Percentiles rank a stretch among this genome's conserved stretches.
Evolutionary conservation across 805 yeast genomes (phyloP).

Genomic region (Candida berthetii): DNA sequence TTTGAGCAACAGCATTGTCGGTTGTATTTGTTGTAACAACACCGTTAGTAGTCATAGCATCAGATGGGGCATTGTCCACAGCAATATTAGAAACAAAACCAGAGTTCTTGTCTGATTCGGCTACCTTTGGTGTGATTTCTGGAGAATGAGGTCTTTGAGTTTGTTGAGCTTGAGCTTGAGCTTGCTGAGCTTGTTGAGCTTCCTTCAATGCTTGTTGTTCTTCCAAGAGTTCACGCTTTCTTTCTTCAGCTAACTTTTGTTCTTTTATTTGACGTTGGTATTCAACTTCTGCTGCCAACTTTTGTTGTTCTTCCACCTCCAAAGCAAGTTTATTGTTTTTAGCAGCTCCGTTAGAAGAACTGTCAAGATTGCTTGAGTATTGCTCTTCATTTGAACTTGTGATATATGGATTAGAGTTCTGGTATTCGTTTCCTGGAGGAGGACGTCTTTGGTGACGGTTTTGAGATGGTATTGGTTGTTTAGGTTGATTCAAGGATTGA

Average conservation of each 20-base stretch:
- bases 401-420: too few species aligned
- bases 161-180: slow-evolving; percentile 3
- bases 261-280: slow-evolving; percentile 3
- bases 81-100: too few species aligned
- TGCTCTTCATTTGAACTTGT: neutral
- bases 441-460: slow-evolving; percentile 18
- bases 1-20: slow-evolving; percentile 3
- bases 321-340: neutral
- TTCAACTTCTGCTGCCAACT: slow-evolving; percentile 5
- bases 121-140: neutral
- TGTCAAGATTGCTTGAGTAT: neutral
- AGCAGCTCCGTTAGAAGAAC: neutral
- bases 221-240: slow-evolving; percentile 7
- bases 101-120: neutral
- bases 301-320: neutral
- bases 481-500: slow-evolving; percentile 6
- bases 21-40: slow-evolving; percentile 12
- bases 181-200: slow-evolving; percentile 2
- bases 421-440: slow-evolving; percentile 8
- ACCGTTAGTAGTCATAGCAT: slow-evolving; percentile 16
- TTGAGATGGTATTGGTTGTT: slow-evolving; percentile 1
- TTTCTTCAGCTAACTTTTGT: slow-evolving; percentile 9
- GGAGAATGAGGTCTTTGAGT: neutral
- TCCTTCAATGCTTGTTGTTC: slow-evolving; percentile 1
- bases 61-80: slow-evolving; percentile 2